Conservation (phyloP, 2,329 filamentous ascomycete genomes). For the Macrophomina phaseolina region DNA sequence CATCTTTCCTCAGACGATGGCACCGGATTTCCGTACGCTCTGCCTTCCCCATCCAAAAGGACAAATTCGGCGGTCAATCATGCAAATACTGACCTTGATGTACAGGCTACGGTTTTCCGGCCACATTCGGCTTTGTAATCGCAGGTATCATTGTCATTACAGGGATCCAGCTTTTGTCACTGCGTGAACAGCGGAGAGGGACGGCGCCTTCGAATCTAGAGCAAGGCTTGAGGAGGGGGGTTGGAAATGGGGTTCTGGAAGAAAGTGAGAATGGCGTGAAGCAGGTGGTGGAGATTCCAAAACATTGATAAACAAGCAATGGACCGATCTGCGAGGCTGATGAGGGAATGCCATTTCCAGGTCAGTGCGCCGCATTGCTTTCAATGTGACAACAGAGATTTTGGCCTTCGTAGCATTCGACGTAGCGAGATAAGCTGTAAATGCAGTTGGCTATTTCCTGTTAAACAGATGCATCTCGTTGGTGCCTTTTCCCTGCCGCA, state of each 20-base stretch:
- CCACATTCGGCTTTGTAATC: conserved; percentile 29
- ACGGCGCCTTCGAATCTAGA: not conserved
- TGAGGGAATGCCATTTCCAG: no score
- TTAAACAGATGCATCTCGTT: no score
- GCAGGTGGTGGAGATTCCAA: not conserved
- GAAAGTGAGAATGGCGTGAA: not conserved
- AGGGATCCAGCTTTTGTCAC: not conserved
- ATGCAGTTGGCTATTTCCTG: no score
- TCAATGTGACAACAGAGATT: no score
- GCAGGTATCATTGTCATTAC: conserved; percentile 26
- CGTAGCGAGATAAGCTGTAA: no score
- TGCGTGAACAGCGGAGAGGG: not conserved
- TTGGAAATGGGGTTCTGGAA: not conserved
- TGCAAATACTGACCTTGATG: not conserved
- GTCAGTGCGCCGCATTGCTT: no score
- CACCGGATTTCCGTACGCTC: conserved; percentile 38
- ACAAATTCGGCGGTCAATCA: no score
- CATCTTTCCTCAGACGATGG: conserved; percentile 43
- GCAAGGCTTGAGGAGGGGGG: not conserved
- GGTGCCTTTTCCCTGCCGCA: no score
- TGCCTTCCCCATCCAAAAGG: no score
- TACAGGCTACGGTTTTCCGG: conserved; percentile 25
- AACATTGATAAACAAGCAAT: not conserved
- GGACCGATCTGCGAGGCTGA: no score
- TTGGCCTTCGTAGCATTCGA: no score